Evolutionary conservation across 805 yeast species (phyloP).

Genomic region (Huiozyma naganishii): DNA sequence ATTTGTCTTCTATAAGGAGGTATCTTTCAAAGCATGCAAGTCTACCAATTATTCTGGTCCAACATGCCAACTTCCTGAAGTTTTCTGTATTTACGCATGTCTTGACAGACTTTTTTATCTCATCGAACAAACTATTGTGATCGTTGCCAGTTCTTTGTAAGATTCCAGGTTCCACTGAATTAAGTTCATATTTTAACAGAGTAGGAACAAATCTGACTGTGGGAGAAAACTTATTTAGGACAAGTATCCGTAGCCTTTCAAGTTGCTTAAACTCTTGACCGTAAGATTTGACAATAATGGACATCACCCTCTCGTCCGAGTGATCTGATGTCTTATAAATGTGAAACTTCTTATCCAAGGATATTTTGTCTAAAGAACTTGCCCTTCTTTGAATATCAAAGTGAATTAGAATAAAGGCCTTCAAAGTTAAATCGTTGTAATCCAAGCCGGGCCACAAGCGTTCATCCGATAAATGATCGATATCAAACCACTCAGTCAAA

Average conservation of each 20-base stretch:
- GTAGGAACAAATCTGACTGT: neutral
- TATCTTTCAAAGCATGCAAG: conserved; percentile 15
- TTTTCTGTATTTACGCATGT: conserved; percentile 12
- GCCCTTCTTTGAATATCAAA: conserved; percentile 17
- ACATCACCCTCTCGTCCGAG: neutral
- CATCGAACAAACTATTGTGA: conserved; percentile 6
- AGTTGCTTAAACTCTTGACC: conserved; percentile 11
- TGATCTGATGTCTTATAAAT: conserved; percentile 9
- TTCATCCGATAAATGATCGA: neutral
- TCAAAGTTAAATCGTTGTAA: conserved; percentile 6
- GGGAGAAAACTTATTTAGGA: conserved; percentile 6
- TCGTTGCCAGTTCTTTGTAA: conserved; percentile 2
- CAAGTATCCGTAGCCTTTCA: conserved; percentile 12
- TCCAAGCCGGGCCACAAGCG: conserved; percentile 1
- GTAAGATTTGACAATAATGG: conserved; percentile 8
- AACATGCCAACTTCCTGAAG: conserved; percentile 7
- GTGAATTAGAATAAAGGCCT: conserved; percentile 11
- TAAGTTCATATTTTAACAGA: conserved; percentile 5
- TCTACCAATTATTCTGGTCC: conserved; percentile 14
- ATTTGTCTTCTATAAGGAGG: neutral
- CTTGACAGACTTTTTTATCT: conserved; percentile 9
- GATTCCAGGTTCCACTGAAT: conserved; percentile 8
- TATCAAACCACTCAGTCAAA: conserved; percentile 12
- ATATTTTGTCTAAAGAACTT: conserved; percentile 1
- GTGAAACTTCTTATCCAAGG: conserved; percentile 3